Evolutionary conservation across 345 rosid genomes (phyloP).

Genomic region (Salix dunnii): DNA sequence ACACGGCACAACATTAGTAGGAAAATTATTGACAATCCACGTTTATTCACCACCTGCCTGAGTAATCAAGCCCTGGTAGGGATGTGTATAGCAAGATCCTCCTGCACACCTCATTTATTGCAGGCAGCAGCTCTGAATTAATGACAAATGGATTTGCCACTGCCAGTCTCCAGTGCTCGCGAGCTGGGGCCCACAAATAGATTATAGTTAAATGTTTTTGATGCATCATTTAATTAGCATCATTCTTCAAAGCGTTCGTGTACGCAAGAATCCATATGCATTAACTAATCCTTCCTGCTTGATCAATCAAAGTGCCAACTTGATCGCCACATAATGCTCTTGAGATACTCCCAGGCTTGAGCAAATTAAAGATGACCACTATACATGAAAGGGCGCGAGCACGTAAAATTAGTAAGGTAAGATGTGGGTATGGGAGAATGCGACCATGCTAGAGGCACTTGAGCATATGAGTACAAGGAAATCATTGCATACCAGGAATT

Average conservation of each 20-base stretch:
- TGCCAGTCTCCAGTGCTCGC: background rate
- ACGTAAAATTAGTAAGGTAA: background rate
- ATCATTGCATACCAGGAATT: conserved; percentile 66
- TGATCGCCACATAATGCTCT: conserved; percentile 84
- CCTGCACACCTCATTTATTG: background rate
- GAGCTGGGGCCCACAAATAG: background rate
- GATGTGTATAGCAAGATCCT: background rate
- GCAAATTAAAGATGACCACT: conserved; percentile 86
- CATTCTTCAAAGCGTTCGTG: background rate
- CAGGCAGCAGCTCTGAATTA: background rate
- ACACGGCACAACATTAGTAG: background rate
- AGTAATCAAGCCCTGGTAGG: background rate
- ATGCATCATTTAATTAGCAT: background rate
- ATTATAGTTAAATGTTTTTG: background rate
- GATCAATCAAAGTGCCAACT: conserved; percentile 81
- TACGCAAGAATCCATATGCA: background rate
- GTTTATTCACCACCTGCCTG: background rate
- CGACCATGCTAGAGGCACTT: background rate
- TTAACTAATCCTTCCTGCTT: conserved; percentile 11
- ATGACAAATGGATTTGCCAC: background rate
- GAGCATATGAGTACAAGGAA: background rate
- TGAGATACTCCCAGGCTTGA: conserved; percentile 77
- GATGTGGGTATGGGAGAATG: background rate
- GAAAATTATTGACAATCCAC: background rate
- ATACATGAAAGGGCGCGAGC: conserved; percentile 5